phyloP scores from a whole-genome alignment of 805 yeast genomes.

The Grigorovia yakushimaensis region DNA sequence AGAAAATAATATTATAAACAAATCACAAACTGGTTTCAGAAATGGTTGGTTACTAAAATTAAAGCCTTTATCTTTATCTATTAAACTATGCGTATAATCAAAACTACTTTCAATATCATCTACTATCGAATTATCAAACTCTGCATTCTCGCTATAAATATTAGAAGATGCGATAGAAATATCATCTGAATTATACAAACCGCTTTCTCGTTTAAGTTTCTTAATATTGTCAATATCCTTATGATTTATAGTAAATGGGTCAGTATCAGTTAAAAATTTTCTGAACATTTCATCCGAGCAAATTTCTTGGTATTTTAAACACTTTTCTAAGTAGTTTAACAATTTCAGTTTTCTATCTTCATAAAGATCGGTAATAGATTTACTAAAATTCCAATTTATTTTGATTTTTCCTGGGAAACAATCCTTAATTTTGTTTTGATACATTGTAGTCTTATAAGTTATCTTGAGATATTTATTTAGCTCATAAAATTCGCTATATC shows the following conservation, averaged over 20 bases:
- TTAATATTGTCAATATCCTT: neutral
- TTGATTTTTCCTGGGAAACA: conserved; percentile 39
- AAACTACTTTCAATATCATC: neutral
- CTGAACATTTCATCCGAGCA: conserved; percentile 68
- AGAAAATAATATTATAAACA: conserved; percentile 61
- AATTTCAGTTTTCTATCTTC: conserved; percentile 55
- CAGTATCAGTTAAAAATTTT: conserved; percentile 49
- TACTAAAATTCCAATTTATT: conserved; percentile 62
- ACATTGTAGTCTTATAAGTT: conserved; percentile 39
- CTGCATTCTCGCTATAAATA: neutral
- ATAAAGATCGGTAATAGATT: conserved; percentile 40
- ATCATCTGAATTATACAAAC: neutral
- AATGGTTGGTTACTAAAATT: conserved; percentile 34
- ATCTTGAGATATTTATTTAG: conserved; percentile 55
- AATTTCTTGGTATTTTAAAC: conserved; percentile 55
- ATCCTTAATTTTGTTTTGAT: conserved; percentile 26
- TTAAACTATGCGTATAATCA: neutral
- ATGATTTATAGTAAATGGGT: neutral
- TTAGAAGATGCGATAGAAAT: neutral
- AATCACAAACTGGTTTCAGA: conserved; percentile 73
- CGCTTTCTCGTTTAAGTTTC: neutral
- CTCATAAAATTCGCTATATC: conserved; percentile 75
- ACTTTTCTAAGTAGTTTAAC: conserved; percentile 48
- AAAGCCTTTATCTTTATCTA: neutral
- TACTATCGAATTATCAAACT: neutral